Conservation (phyloP, 2,329 filamentous ascomycete species). For the Microdochium nivale region DNA sequence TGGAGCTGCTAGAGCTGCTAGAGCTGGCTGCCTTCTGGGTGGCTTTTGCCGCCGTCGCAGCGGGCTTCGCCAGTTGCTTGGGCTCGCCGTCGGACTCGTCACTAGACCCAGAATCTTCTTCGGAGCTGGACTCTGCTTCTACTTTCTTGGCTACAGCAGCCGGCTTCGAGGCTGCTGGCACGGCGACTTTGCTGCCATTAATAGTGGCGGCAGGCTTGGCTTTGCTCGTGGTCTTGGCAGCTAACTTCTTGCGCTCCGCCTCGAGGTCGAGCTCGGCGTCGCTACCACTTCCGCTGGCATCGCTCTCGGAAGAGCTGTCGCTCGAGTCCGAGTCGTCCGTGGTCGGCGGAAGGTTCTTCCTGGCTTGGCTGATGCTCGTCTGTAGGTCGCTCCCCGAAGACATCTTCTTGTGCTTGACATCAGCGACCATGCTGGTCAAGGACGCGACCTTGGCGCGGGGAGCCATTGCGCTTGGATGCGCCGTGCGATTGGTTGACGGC, state of each 20-base stretch:
- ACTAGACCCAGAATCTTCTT: slow-evolving; percentile 5
- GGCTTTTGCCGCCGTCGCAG: slow-evolving; percentile 10
- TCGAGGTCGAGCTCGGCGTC: slow-evolving; percentile 19
- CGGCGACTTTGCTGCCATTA: slow-evolving; percentile 6
- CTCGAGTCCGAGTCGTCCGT: slow-evolving; percentile 23
- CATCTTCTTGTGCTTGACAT: not conserved
- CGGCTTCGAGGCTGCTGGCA: slow-evolving; percentile 1
- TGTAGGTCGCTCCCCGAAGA: slow-evolving; percentile 5
- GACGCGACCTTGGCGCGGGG: not conserved
- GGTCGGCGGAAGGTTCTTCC: slow-evolving; percentile 12
- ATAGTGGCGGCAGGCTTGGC: slow-evolving; percentile 5
- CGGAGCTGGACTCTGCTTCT: slow-evolving; percentile 2
- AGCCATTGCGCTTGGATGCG: slow-evolving; percentile 3
- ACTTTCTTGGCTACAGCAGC: slow-evolving; percentile 7
- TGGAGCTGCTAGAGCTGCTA: slow-evolving; percentile 1
- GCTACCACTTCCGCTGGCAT: slow-evolving; percentile 24
- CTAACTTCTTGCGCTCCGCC: slow-evolving; percentile 21
- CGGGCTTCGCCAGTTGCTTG: not conserved
- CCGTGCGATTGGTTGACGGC: not conserved
- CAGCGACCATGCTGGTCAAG: not conserved
- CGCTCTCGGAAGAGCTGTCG: slow-evolving; percentile 20
- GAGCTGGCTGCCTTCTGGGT: slow-evolving; percentile 12
- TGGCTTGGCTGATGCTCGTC: slow-evolving; percentile 8
- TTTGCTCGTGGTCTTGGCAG: slow-evolving; percentile 17
- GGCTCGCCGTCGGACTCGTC: not conserved